These are phyloP conservation scores for Lasiosphaeria ovina DNA, from an alignment of 495 filamentous ascomycete species.

Conservation along the genomic window DNA sequence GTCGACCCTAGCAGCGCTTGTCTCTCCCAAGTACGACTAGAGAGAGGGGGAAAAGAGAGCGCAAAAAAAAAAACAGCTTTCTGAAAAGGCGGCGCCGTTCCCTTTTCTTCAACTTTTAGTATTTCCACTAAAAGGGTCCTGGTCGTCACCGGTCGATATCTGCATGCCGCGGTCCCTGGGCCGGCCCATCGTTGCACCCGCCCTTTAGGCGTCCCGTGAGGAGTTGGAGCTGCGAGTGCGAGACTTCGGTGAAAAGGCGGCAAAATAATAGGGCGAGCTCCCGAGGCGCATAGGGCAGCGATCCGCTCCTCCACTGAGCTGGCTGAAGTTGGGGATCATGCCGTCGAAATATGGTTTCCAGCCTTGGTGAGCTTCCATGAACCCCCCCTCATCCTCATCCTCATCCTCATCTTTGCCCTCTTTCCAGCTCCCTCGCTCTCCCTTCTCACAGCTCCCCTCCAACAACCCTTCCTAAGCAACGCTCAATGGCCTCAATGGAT, in stretches of 20 bases:
- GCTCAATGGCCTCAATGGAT: too few species aligned
- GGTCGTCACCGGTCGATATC: slow-evolving; percentile 18
- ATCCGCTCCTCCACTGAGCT: slow-evolving; percentile 7
- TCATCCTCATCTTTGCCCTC: neutral
- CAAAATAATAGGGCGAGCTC: slow-evolving; percentile 9
- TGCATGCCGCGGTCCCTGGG: slow-evolving; percentile 27
- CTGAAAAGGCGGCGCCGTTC: neutral
- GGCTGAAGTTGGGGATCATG: slow-evolving; percentile 23
- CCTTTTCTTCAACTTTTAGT: neutral
- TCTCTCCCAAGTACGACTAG: neutral
- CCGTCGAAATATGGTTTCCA: slow-evolving; percentile 29
- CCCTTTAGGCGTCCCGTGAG: slow-evolving; percentile 30
- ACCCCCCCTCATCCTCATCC: slow-evolving; percentile 1
- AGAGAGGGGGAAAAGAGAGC: too few species aligned
- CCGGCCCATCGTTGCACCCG: slow-evolving; percentile 21
- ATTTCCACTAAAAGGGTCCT: slow-evolving; percentile 10
- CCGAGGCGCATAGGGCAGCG: slow-evolving; percentile 7
- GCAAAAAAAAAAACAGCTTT: neutral
- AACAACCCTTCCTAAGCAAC: neutral
- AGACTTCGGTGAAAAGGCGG: slow-evolving; percentile 4
- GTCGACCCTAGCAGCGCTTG: neutral
- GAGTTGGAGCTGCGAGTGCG: slow-evolving; percentile 23
- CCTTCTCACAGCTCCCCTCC: neutral
- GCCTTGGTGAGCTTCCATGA: slow-evolving; percentile 27
- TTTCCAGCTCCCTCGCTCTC: neutral